Base-by-base conservation (phyloP, 108 stramenopile genomes). In the Conticribra weissflogii region DNA sequence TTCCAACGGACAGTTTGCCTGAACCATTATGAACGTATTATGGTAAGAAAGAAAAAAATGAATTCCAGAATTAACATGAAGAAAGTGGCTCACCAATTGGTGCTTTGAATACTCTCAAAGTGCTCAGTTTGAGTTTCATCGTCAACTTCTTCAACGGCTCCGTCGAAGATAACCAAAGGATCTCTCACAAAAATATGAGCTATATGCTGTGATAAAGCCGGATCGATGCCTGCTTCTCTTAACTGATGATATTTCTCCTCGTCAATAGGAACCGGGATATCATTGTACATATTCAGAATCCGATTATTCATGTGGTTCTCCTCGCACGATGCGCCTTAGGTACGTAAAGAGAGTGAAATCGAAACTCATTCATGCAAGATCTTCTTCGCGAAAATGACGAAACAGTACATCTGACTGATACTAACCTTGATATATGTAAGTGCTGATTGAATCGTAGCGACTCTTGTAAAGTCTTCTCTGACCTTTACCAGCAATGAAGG, bases 1-100 rank as follows among this genome's bases (percentile, higher is more conserved):
- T 99, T 99, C 98, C 98, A 98, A 34, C 99, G 92, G 48, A 98
- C 96, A 18, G 93, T 87, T 86, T 98, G 96, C 87, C 87, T 88
- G 58, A 28, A 7, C 47, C 18, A 16, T 17, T 30, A 18, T n/a
- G 46, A 16, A 30, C 3, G 46, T 31, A 30, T 50, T 18, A 29
- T 1, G 22, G 21, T 52, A 21, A 31, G 34, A 51, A 59, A 53
- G 16, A 16, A 24, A 59, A 24, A 61, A 0, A 0, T n/a, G 25
- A 31, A 41, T 19, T 46, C 22, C 41, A 1, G 18, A 34, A 34
- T 28, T 61, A 29, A 54, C 1, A 9, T 49, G 12, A 44, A 18
- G 5, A 4, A 14, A 34, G 21, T 44, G 30, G 27, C 84, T 81
- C 68, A 86, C 99, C 99, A 99, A 70, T 99, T 99, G 31, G 99